Conservation (phyloP, 768 basidiomycete genomes). For the Rhizopogon vinicolor region DNA sequence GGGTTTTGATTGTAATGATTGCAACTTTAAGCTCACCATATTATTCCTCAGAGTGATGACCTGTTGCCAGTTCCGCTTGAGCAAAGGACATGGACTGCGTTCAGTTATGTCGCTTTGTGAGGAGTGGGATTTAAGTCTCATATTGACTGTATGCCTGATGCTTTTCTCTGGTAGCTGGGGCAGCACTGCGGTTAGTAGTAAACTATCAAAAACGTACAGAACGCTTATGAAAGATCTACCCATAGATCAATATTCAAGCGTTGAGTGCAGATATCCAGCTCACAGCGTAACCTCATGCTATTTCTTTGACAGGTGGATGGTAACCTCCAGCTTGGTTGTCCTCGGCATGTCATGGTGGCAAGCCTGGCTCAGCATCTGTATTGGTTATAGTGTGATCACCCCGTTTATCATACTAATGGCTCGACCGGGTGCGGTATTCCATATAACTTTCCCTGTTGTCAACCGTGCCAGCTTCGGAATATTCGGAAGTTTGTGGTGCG, state of each 20-base stretch:
- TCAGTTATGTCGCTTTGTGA: conserved; percentile 60
- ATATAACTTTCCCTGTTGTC: conserved; percentile 65
- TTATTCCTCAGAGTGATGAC: conserved; percentile 50
- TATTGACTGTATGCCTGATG: background rate
- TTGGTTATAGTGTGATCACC: conserved; percentile 51
- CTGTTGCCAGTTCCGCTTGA: conserved; percentile 52
- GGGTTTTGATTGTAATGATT: conserved; percentile 5
- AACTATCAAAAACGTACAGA: background rate
- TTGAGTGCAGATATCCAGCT: background rate
- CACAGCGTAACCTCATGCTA: background rate
- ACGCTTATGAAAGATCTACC: background rate
- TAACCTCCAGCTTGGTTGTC: conserved; percentile 61
- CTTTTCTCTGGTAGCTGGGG: conserved; percentile 38
- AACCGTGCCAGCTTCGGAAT: conserved; percentile 65
- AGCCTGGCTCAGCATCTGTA: conserved; percentile 71
- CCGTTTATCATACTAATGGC: conserved; percentile 70
- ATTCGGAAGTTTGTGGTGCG: conserved; percentile 69
- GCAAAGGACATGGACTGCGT: conserved; percentile 54
- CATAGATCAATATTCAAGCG: background rate
- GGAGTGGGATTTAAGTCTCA: conserved; percentile 5
- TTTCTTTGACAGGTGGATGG: conserved; percentile 50
- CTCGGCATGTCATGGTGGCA: conserved; percentile 73
- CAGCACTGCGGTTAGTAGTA: conserved; percentile 46
- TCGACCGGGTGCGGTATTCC: conserved; percentile 65
- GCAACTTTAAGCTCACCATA: background rate